Evolutionary conservation across 2,329 filamentous ascomycete species (phyloP).

Genomic region (Lomentospora prolificans): DNA sequence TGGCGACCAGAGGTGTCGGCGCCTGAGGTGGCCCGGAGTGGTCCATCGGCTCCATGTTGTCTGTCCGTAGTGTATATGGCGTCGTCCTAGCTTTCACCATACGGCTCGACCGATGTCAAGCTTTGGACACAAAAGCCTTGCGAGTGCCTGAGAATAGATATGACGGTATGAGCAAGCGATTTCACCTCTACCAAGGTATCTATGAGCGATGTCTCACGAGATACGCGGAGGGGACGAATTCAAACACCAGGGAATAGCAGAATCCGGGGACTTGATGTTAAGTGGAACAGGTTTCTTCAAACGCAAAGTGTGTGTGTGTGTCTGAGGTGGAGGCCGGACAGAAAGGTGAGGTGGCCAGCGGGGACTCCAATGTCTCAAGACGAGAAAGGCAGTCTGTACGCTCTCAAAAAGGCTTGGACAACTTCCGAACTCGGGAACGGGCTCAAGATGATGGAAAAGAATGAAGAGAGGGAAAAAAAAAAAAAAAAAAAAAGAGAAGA

Average conservation of each 20-base stretch:
- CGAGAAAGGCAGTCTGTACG: background rate
- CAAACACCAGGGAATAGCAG: background rate
- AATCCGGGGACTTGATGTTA: background rate
- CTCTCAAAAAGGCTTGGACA: background rate
- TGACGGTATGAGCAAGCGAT: too few relatives aligned
- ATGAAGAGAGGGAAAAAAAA: too few relatives aligned
- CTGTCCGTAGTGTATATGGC: background rate
- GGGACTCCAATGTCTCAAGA: background rate
- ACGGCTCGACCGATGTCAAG: background rate
- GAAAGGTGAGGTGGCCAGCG: background rate
- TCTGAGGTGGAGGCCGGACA: background rate
- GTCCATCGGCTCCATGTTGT: constrained; percentile 10
- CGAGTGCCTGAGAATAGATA: too few relatives aligned
- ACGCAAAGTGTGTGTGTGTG: background rate
- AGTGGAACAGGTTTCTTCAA: background rate
- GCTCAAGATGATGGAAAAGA: background rate
- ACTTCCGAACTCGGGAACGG: background rate
- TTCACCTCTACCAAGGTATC: background rate
- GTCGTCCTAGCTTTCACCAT: background rate
- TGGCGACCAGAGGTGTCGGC: constrained; percentile 3
- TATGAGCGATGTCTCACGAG: too few relatives aligned
- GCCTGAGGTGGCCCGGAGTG: constrained; percentile 8
- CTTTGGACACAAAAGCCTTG: too few relatives aligned
- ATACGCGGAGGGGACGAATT: background rate
- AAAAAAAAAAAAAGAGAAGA: too few relatives aligned